phyloP scores from a whole-genome alignment of 2,329 filamentous ascomycete species.

The Colletotrichum sp. region DNA sequence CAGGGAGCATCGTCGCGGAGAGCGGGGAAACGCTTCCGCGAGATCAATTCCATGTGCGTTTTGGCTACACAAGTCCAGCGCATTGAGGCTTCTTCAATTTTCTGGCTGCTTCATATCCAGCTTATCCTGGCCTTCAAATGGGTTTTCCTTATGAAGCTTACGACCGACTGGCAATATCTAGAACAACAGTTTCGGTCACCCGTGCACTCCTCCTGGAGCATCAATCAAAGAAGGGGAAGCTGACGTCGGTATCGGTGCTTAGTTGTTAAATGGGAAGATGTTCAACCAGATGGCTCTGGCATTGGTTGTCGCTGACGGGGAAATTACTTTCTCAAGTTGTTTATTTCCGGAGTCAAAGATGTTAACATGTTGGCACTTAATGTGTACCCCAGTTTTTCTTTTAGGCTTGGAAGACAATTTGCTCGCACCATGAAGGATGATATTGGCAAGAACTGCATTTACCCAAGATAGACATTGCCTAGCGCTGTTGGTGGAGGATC shows the following conservation, averaged over 20 bases:
- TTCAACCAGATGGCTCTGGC: background rate
- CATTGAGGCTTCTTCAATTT: background rate
- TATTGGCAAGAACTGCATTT: background rate
- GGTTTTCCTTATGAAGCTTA: accelerated
- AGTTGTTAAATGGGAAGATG: accelerated
- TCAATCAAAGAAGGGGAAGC: background rate
- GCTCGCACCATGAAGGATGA: background rate
- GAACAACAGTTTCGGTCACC: too few relatives aligned
- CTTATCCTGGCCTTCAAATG: accelerated
- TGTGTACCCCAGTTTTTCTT: accelerated
- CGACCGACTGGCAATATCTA: background rate
- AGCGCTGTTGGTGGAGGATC: background rate
- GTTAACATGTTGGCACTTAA: background rate
- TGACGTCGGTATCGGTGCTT: background rate
- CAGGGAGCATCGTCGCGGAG: background rate
- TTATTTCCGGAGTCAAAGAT: accelerated
- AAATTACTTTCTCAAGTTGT: accelerated
- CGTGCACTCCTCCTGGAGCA: accelerated
- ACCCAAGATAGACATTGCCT: background rate
- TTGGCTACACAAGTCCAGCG: accelerated
- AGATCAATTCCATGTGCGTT: background rate
- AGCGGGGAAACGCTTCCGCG: background rate
- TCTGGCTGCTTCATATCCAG: background rate
- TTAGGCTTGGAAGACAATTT: background rate
- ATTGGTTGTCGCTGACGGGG: background rate